Conservation (phyloP, 208 protist genomes). For the Crithidia sp. region DNA sequence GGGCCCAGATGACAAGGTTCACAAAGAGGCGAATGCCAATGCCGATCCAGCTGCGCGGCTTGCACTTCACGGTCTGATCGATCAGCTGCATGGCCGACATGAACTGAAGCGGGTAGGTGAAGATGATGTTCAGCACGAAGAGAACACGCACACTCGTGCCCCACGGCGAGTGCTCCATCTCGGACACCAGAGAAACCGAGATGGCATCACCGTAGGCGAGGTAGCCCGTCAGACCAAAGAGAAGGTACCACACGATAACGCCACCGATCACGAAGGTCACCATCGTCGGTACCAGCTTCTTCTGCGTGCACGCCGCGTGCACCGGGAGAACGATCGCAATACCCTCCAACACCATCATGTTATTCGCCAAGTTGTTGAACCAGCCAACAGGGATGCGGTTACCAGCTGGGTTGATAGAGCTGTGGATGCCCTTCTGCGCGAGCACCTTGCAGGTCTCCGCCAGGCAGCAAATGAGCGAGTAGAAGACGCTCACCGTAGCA, state of each 20-base stretch:
- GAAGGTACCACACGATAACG: conserved; percentile 60
- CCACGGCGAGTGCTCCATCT: conserved; percentile 47
- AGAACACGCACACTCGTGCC: conserved; percentile 50
- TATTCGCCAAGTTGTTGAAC: conserved; percentile 76
- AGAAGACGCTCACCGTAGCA: conserved; percentile 68
- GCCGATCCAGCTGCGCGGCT: conserved; percentile 56
- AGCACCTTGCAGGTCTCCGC: conserved; percentile 31
- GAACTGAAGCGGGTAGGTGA: conserved; percentile 82
- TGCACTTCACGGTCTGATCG: conserved; percentile 55
- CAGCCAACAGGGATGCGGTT: conserved; percentile 46
- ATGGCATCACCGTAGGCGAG: conserved; percentile 60
- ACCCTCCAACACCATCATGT: conserved; percentile 83
- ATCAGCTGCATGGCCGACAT: conserved; percentile 81
- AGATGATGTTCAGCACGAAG: conserved; percentile 64
- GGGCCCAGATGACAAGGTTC: conserved; percentile 64
- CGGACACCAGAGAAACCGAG: conserved; percentile 48
- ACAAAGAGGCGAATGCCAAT: conserved; percentile 58
- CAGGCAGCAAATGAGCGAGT: conserved; percentile 56
- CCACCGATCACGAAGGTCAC: conserved; percentile 52
- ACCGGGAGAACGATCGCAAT: conserved; percentile 79
- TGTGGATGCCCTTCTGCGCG: conserved; percentile 23
- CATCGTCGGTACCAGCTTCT: conserved; percentile 54
- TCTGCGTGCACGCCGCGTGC: conserved; percentile 65
- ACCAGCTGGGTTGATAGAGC: conserved; percentile 33
- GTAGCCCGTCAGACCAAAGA: conserved; percentile 76